Base-by-base conservation (phyloP, 2,329 filamentous ascomycete species). In the Talaromyces sp. region DNA sequence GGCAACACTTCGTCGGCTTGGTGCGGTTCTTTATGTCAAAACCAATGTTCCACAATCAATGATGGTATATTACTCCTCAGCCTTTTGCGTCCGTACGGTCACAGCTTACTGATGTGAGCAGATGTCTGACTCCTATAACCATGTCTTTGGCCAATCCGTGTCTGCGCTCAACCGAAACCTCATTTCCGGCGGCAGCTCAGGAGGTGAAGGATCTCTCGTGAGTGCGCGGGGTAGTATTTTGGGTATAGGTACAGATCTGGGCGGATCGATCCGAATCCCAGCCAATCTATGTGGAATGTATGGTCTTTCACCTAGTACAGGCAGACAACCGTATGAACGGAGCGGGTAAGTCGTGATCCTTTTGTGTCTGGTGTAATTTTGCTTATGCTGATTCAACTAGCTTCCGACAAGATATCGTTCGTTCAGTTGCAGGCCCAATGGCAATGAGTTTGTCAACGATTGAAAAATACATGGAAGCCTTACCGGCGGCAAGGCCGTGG, bases 211-310 rank as follows among this genome's bases (percentile, higher is more conserved):
- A 0, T 86, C 84, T 0, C 74, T 89, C 10, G 70, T 89, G 22
- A 84, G 83, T 4, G 82, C 89, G 78, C 80, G 82, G 33, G 87
- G 87, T 0, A 84, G 80, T 37, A 79, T 86, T 61, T 70, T 90
- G 1, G 88, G 88, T 1, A 80, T 89, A 13, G 87, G 86, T 0
- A 89, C 87, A 0, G 88, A 89, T 68, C 88, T 89, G 60, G 82
- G 76, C 0, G 79, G 80, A 3, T 78, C 75, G 16, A 74, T 81
- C 19, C 71, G 79, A 3, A 74, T 76, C 8, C 79, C 78, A 0
- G 75, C 79, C 0, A 73, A 72, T 0, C 76, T 52, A 66, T 75
- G 6, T 82, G 60, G 64, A 13, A 22, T 65, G 35, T 65, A 72
- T 68, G 75, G 70, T 0, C 69, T 82, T 33, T 77, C 76, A 49